Percentiles rank a stretch among this genome's conserved stretches.
Conservation (phyloP, 2,329 filamentous ascomycete species). For the Nectriaceae sp. region DNA sequence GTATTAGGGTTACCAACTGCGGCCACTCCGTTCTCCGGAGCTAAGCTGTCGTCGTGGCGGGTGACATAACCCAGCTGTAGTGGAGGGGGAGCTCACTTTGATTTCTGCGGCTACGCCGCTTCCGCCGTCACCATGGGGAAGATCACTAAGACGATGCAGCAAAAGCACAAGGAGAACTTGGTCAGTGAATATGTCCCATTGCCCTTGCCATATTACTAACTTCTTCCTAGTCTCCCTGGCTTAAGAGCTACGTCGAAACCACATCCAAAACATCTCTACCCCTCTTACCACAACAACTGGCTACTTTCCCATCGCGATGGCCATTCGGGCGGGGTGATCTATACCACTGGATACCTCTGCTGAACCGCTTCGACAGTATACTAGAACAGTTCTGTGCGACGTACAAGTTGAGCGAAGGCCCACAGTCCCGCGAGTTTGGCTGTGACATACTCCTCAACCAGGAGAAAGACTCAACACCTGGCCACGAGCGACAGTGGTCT, state of each 20-base stretch:
- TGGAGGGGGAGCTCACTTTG: constrained; percentile 57
- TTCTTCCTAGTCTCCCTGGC: constrained; percentile 73
- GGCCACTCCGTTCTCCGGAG: constrained; percentile 7
- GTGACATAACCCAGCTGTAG: constrained; percentile 43
- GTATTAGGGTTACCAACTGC: neutral
- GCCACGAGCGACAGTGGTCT: constrained; percentile 49
- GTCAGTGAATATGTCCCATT: constrained; percentile 45
- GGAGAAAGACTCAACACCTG: constrained; percentile 51
- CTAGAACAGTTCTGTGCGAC: constrained; percentile 78
- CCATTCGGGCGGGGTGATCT: constrained; percentile 93
- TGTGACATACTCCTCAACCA: constrained; percentile 65
- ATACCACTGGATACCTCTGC: constrained; percentile 94
- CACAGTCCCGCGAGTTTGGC: constrained; percentile 77
- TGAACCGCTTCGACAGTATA: constrained; percentile 92
- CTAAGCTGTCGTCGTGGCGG: constrained; percentile 44
- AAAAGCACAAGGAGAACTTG: constrained; percentile 68
- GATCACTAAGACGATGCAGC: constrained; percentile 67
- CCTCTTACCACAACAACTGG: constrained; percentile 75
- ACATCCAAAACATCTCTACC: constrained; percentile 71
- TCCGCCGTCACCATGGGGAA: constrained; percentile 63
- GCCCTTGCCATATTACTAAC: constrained; percentile 27
- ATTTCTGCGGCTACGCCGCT: constrained; percentile 59
- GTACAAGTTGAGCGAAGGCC: constrained; percentile 79
- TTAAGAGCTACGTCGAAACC: constrained; percentile 76
- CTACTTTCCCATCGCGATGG: constrained; percentile 85